Evolutionary conservation across 2,329 filamentous ascomycete species (phyloP), one percentile per base, ranked within the genome.

Genomic region (Chrysoporthe austroafricana): DNA sequence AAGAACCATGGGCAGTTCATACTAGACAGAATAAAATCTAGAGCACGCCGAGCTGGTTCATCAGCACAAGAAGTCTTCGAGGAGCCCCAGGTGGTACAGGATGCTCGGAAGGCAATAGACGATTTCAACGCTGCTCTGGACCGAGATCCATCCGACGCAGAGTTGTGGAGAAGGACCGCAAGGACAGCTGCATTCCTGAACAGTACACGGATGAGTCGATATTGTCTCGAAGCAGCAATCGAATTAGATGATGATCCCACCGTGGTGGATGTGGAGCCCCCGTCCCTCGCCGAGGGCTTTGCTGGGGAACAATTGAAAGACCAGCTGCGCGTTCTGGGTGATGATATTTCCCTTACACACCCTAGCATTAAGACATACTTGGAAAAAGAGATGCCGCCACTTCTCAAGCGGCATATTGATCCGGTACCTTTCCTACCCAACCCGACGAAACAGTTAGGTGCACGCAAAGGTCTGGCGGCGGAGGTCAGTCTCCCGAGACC

Each of bases 1-100:
- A 99, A 98, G 79, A 99, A 98, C 73, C 90, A 95, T 79, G 96
- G 94, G 54, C 93, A 98, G 75, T 97, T 97, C 75, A 83, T 91
- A 67, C 83, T 99, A n/a, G 95, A 99, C 76, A 82, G 81, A 67
- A 87, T 91, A 72, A 89, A 84, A 73, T 81, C 87, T 77, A 84
- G 80, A 59, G 77, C 81, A 13, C 80, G 80, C 42, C 70, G 72
- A 2, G 69, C 73, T 11, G 70, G 72, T 6, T 68, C 70, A 18
- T 71, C 76, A 18, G 72, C 72, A 8, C 69, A 72, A 4, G 72
- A 76, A 8, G 76, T 79, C 8, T 77, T 84, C 21, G 73, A 77
- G 8, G 77, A 80, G n/a, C 70, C 77, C 3, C 76, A 76, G 3
- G 77, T 82, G 2, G 72, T 78, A 16, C 72, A 75, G 1, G 77